These are phyloP conservation scores for Hevea brasiliensis DNA, from an alignment of 345 rosid genomes.

Conservation along the genomic window DNA sequence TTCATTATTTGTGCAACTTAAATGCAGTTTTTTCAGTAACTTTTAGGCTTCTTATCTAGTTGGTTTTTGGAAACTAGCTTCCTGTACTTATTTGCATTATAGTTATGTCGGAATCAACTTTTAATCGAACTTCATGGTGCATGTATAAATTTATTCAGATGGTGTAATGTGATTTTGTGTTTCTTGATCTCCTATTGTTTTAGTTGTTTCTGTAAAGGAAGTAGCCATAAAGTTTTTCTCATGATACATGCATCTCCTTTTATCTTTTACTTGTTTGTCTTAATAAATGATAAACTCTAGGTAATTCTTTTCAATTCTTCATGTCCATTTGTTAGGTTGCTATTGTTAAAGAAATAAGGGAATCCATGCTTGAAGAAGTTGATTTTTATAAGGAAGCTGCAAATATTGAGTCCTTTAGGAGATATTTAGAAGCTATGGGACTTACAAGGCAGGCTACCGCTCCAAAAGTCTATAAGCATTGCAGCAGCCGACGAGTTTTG, in stretches of 20 bases:
- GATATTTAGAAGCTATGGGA: constrained; percentile 84
- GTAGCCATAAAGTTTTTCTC: background rate
- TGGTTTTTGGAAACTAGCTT: background rate
- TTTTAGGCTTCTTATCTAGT: background rate
- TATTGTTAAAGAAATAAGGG: constrained; percentile 84
- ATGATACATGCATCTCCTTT: background rate
- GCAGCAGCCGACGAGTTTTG: constrained; percentile 76
- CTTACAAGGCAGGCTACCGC: constrained; percentile 91
- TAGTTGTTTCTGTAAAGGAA: background rate
- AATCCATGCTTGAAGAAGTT: constrained; percentile 98
- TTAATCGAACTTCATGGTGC: background rate
- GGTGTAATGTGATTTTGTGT: background rate
- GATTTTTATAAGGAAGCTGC: constrained; percentile 87
- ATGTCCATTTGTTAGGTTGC: constrained; percentile 57
- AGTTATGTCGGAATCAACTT: background rate
- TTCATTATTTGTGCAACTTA: background rate
- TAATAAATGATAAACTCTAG: constrained; percentile 4
- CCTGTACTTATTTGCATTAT: background rate
- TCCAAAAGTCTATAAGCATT: constrained; percentile 77
- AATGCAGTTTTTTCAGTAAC: background rate
- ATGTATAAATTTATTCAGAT: constrained; percentile 3
- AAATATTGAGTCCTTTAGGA: constrained; percentile 74
- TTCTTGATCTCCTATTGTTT: background rate
- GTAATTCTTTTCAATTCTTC: constrained; percentile 20
- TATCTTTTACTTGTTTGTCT: background rate